Conservation (phyloP, 2,329 filamentous ascomycete species). For the Stromatinia cepivora region DNA sequence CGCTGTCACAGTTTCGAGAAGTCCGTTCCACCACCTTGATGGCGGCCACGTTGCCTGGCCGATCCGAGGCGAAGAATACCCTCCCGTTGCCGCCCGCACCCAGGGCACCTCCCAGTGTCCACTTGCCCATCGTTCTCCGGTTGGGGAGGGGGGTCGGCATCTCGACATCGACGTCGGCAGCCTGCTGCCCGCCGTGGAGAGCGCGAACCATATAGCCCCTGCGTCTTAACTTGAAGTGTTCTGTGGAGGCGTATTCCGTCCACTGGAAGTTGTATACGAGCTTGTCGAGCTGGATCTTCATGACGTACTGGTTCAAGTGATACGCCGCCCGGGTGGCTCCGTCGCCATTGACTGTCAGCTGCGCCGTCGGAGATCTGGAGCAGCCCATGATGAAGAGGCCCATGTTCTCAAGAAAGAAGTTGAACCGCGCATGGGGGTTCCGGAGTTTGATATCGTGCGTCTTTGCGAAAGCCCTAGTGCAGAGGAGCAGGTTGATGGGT, state of each 20-base stretch:
- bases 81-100: neutral
- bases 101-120: neutral
- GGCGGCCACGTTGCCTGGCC: neutral
- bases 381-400: neutral
- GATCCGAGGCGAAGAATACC: slow-evolving; percentile 5
- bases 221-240: neutral
- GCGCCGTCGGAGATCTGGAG: neutral
- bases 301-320: neutral
- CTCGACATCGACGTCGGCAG: neutral
- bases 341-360: neutral
- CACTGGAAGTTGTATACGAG: neutral
- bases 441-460: neutral
- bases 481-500: neutral
- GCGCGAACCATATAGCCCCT: neutral
- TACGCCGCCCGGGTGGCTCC: neutral
- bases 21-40: neutral
- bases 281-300: slow-evolving; percentile 1
- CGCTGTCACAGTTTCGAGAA: neutral
- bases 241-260: neutral
- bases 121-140: neutral
- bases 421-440: slow-evolving; percentile 1
- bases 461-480: neutral
- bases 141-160: neutral
- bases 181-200: neutral
- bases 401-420: slow-evolving; percentile 2